phyloP scores from a whole-genome alignment of 1,284 basidiomycete genomes.

The Cutaneotrichosporon sp. region DNA sequence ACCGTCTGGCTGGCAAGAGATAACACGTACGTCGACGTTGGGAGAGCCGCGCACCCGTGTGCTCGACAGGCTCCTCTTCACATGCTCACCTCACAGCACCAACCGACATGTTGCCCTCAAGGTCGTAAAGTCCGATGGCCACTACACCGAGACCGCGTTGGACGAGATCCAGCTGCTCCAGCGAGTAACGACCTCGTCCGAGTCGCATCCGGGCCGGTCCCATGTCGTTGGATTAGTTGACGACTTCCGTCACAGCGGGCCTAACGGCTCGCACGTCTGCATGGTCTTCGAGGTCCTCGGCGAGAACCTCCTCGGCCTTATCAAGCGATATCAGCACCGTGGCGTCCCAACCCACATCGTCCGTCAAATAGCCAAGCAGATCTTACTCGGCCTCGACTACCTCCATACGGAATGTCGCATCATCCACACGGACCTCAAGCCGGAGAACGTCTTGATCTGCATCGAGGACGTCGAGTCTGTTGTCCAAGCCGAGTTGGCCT shows the following conservation, averaged over 20 bases:
- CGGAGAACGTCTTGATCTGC: constrained; percentile 95
- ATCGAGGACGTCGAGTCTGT: constrained; percentile 97
- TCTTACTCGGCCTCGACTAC: constrained; percentile 92
- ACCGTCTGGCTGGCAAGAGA: constrained; percentile 91
- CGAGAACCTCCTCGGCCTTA: constrained; percentile 95
- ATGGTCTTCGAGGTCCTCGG: constrained; percentile 99
- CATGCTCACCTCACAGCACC: constrained; percentile 59
- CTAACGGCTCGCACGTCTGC: constrained; percentile 96
- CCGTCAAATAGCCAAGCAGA: constrained; percentile 95
- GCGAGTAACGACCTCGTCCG: constrained; percentile 81
- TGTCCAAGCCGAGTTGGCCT: constrained; percentile 78
- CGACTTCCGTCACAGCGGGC: constrained; percentile 93
- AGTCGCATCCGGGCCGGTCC: constrained; percentile 59
- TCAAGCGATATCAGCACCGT: constrained; percentile 80
- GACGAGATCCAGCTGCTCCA: constrained; percentile 99
- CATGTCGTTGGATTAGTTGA: constrained; percentile 93
- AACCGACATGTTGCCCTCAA: constrained; percentile 97
- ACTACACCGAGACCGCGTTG: constrained; percentile 96
- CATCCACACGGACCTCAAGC: constrained; percentile 95
- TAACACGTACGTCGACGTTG: constrained; percentile 63
- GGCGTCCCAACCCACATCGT: constrained; percentile 93
- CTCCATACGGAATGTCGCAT: constrained; percentile 96
- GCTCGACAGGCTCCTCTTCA: too few species aligned
- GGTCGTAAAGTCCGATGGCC: constrained; percentile 94
- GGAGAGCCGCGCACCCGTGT: constrained; percentile 5